These are phyloP conservation scores for Daldinia sp. DNA, from an alignment of 2,329 filamentous ascomycete species.

Conservation along the genomic window DNA sequence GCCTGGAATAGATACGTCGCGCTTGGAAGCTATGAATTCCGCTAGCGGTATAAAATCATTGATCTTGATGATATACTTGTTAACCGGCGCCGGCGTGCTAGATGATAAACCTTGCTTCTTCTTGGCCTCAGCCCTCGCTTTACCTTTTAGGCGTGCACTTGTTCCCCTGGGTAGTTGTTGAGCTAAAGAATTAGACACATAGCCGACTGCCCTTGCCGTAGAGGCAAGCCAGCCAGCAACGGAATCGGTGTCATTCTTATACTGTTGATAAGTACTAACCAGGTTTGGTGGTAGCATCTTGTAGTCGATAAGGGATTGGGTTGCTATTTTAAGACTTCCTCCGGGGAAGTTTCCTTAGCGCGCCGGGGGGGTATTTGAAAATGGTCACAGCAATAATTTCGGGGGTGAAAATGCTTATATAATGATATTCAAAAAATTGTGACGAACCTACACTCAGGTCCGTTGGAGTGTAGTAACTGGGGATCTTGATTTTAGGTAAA, in stretches of 20 bases:
- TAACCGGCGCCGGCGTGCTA: not conserved
- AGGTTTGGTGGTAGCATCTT: slow-evolving; percentile 41
- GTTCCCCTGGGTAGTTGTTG: slow-evolving; percentile 10
- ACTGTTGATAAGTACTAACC: slow-evolving; percentile 53
- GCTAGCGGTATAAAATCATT: slow-evolving; percentile 56
- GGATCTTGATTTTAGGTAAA: too few species aligned
- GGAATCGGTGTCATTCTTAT: slow-evolving; percentile 57
- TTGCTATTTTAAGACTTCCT: not conserved
- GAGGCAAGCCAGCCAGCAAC: slow-evolving; percentile 58
- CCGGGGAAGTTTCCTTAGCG: too few species aligned
- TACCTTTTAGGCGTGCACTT: slow-evolving; percentile 47
- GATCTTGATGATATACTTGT: slow-evolving; percentile 53
- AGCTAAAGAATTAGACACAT: slow-evolving; percentile 40
- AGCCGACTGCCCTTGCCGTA: slow-evolving; percentile 55
- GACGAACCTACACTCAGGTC: too few species aligned
- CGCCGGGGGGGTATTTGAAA: too few species aligned
- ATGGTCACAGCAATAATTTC: too few species aligned
- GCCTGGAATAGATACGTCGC: slow-evolving; percentile 46
- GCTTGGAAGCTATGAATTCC: slow-evolving; percentile 52
- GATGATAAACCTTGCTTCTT: slow-evolving; percentile 8
- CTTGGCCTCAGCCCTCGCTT: slow-evolving; percentile 47
- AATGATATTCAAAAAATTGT: too few species aligned
- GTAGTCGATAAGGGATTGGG: not conserved
- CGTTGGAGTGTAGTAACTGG: too few species aligned
- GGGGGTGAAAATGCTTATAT: not conserved